Evolutionary conservation across 129 eudicot genomes (phyloP), one percentile per base, ranked within the genome.

Genomic region (Artemisia annua): DNA sequence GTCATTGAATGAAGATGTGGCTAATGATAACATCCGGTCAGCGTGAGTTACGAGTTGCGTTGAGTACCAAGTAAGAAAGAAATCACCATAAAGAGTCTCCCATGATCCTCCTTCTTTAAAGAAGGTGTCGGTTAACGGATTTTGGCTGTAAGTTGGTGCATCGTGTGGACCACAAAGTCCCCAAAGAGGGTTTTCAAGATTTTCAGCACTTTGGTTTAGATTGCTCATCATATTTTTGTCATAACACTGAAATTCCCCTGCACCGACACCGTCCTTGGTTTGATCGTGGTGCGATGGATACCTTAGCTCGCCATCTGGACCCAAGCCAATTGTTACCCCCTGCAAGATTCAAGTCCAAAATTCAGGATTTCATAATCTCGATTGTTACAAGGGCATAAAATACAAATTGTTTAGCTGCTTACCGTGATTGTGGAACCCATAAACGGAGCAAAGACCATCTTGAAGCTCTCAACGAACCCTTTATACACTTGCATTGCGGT

Each of bases 161-260:
- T 94, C 97, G 70, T 94, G 98, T 52, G 98, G 98, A 3, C 97
- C 97, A 7, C 84, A 82, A 7, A 87, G 87, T 51, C 98, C 98
- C 97, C 98, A 94, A 53, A 80, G 85, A 54, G 97, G 93, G 62
- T 87, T 78, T 12, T 92, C 96, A 15, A 26, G 46, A 49, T 30
- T 48, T 76, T 90, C 86, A 0, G 92, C 96, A 1, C 84, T 80
- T 11, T 71, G 78, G 70, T 86, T 87, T 12, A 94, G 93, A 60
- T 49, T 20, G 7, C 1, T 20, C 59, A 94, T 89, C 96, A 88
- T 87, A 81, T 87, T 74, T 74, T 84, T 69, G 58, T 94, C 98
- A 60, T 84, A 88, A 75, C 97, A 94, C 49, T 94, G 98, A 75
- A 94, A 94, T 61, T 90, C 98, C 48, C 97, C 97, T 3, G 94